phyloP scores from a whole-genome alignment of 2,329 filamentous ascomycete genomes.

The Trichoderma atroviride region DNA sequence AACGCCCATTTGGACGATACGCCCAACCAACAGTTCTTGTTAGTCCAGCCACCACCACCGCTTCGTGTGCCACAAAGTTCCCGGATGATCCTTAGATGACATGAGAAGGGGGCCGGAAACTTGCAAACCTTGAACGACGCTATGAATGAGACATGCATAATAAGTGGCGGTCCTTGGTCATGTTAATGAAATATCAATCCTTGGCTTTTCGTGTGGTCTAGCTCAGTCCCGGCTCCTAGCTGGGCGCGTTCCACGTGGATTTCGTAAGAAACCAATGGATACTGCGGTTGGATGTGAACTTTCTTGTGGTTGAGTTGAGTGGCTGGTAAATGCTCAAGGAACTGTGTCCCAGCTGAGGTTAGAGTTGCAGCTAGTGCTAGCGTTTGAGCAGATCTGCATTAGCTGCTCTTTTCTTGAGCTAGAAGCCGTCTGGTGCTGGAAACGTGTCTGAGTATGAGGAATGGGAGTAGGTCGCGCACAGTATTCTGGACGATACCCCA shows the following conservation, averaged over 20 bases:
- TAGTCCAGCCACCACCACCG: neutral
- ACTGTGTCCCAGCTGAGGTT: conserved; percentile 15
- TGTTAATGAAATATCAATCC: conserved; percentile 1
- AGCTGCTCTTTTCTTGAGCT: neutral
- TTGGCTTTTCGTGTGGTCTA: neutral
- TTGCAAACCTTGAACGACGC: neutral
- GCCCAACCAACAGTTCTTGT: neutral
- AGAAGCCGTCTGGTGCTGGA: neutral
- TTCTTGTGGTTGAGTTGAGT: conserved; percentile 4
- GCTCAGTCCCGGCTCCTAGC: neutral
- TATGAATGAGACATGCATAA: conserved; percentile 18
- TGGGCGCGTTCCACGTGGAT: conserved; percentile 6
- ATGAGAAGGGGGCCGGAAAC: conserved; percentile 1
- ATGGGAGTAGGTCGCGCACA: neutral
- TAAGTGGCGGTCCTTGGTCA: neutral
- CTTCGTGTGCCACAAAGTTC: neutral
- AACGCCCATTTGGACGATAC: neutral
- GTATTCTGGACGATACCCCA: neutral
- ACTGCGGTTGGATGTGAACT: neutral
- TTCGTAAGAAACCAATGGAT: neutral
- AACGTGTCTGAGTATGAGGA: neutral
- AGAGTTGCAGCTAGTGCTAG: conserved; percentile 10
- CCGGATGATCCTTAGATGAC: neutral
- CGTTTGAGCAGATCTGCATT: neutral
- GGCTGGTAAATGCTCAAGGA: neutral